Evolutionary conservation across 352 stramenopile species (phyloP), one percentile per base, ranked within the genome.

Genomic region (Phytopythium boreale): DNA sequence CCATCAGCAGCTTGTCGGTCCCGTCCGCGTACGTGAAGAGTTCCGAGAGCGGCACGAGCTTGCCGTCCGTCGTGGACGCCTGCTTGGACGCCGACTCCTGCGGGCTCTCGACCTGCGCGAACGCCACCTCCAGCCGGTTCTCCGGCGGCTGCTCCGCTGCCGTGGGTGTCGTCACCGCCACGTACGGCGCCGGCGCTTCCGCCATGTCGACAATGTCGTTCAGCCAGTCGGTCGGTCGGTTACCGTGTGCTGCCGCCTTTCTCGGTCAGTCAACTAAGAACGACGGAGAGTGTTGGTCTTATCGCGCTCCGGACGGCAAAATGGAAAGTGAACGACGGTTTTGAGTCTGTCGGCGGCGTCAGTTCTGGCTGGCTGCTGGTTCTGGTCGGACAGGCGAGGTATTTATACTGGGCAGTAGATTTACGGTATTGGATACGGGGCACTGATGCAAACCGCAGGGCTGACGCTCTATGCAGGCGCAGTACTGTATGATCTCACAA

Each of bases 1-100:
- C 43, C 70, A 87, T 85, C 26, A 87, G 67, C 37, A 74, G 22
- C 49, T 62, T 61, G 56, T 88, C 76, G 0, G 56, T 71, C 8
- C 20, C 4, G 47, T 87, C 75, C 4, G 79, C 74, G 61, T 82
- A 89, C 10, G 67, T 75, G 64, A 90, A 84, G 47, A 91, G 69
- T 56, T 80, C 47, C 0, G 36, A 10, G 37, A 89, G 67, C 2
- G 78, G 62, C 61, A 89, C 79, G 36, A 88, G 44, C 58, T 77
- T 68, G 10, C 75, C 76, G 34, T 84, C 47, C 0, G 24, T 29
- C 7, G 31, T 59, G 1, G 60, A 26, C 8, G n/a, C 37, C 27
- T 76, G 59, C 49, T 76, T 75, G 34, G 65, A 70, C 11, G 59
- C 56, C 51, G 59, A 62, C 37, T 62, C 22, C 12, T 47, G 17